Base-by-base conservation (phyloP, 768 basidiomycete genomes). In the Lanmaoa pseudosensibilis region DNA sequence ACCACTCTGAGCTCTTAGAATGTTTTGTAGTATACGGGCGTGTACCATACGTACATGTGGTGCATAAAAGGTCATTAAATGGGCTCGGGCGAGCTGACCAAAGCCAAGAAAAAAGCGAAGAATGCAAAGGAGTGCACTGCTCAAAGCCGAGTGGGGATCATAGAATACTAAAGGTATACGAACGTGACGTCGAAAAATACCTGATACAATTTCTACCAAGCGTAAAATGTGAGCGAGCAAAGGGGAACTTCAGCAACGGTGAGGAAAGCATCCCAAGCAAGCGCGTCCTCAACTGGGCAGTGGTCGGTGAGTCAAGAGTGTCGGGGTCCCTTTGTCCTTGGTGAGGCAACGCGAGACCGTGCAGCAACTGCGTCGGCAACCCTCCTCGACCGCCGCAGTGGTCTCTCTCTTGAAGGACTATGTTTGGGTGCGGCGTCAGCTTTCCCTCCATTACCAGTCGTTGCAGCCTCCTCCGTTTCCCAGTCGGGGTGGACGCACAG, bases 401-500 rank as follows among this genome's bases (percentile, higher is more conserved):
- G 64, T 21, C 49, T 57, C 23, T 63, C 65, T 43, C 45, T 46
- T 15, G 55, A 40, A 21, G 19, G 2, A 38, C 41, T 27, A 16
- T 41, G 53, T n/a, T 57, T 56, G 11, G 46, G 23, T n/a, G 27
- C 25, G 15, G 19, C 15, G 25, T 44, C 52, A 32, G 25, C 59
- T 50, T 55, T 65, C 18, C 56, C 27, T 6, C 27, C 27, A 27
- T 27, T 27, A 27, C 27, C 58, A 34, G 39, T 32, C 27, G 38
- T 34, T 27, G 52, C 60, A 13, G 15, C 43, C 21, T 75, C 80
- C 46, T 83, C 80, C 23, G 47, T 52, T 39, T 72, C 71, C 80
- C 80, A 82, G 56, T 85, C 83, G 19, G 82, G 80, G 57, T 80
- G 78, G 33, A 80, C 74, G 57, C 86, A 90, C 25, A 90, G 70